These are phyloP conservation scores for Crucibulum laeve DNA, from an alignment of 768 basidiomycete genomes.

Conservation along the genomic window DNA sequence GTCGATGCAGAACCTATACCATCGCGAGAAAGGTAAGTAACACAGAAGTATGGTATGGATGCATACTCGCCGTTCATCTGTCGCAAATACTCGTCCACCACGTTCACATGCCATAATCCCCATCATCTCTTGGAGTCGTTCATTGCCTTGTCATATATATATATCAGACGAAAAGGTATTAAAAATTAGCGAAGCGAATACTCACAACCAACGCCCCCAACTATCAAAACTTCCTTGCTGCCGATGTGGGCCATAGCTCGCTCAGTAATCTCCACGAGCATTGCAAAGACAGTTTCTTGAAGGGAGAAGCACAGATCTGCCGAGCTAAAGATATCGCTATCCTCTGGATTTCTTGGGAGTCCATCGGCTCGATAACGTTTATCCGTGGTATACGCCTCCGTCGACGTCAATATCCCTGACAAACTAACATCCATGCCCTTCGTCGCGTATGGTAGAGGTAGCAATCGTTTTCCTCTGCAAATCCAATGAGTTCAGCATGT, in stretches of 20 bases:
- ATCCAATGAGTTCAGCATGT: constrained; percentile 1
- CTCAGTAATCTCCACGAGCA: constrained; percentile 99
- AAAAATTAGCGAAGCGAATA: constrained; percentile 10
- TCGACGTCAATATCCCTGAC: constrained; percentile 88
- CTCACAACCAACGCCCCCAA: constrained; percentile 99
- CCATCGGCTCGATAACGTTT: constrained; percentile 68
- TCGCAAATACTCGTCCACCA: constrained; percentile 86
- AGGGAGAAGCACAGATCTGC: constrained; percentile 97
- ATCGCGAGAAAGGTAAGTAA: constrained; percentile 1
- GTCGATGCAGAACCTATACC: constrained; percentile 89
- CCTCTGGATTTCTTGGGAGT: constrained; percentile 28
- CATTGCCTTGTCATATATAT: constrained; percentile 90
- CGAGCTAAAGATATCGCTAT: constrained; percentile 78
- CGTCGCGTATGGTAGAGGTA: constrained; percentile 89
- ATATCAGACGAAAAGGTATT: constrained; percentile 1
- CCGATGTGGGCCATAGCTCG: constrained; percentile 99
- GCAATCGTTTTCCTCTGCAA: constrained; percentile 73
- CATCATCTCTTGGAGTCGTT: constrained; percentile 98
- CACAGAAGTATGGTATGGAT: not conserved
- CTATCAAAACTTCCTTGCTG: constrained; percentile 93
- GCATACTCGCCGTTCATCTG: constrained; percentile 77
- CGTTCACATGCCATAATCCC: constrained; percentile 92
- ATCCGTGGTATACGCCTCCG: constrained; percentile 84
- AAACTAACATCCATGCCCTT: constrained; percentile 99
- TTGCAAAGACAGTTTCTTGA: constrained; percentile 95